Base-by-base conservation (phyloP, 257 asterid species). In the Solanum ossicruentum region DNA sequence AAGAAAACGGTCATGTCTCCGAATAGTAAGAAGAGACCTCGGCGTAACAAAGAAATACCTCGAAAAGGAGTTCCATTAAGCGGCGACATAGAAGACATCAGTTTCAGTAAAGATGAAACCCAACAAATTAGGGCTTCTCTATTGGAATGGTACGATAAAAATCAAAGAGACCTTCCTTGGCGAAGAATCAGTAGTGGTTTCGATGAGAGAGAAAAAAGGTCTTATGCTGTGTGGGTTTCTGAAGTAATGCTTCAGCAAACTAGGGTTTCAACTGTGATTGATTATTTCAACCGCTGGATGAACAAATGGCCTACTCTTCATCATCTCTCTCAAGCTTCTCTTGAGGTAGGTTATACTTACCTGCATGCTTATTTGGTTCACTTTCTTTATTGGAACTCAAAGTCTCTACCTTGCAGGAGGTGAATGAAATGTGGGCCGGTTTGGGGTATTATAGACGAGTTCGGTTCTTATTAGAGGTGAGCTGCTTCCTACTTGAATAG, bases 161-260 rank as follows among this genome's bases (percentile, higher is more conserved):
- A 95, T 85, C 90, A 88, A 73, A 91, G 99, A 77, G 99, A 96
- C 85, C 90, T 96, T 28, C 99, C 99, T 10, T 96, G 99, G 99
- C 88, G 99, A 87, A 91, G 94, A 88, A 90, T 91, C 81, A 92
- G 93, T 90, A 86, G 78, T 55, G 72, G 61, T n/a, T 77, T 54
- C 51, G 57, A 73, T 47, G 94, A 92, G 83, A 84, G 92, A 41
- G 97, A 89, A 6, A 86, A 57, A 82, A 92, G 89, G 85, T 98
- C 96, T 28, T 96, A 96, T 75, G 99, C 98, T 8, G 98, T 96
- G 43, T 96, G 99, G 99, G 99, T 96, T 49, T 96, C 99, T 17
- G 99, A 96, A 91, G 93, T 96, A 66, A 96, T 96, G 98, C 98
- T 96, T 84, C 98, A 96, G 93, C 99, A 96, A 85, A 96, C 99